Conservation (phyloP, 1,139 yeast genomes). For the Diutina mesorugosa region DNA sequence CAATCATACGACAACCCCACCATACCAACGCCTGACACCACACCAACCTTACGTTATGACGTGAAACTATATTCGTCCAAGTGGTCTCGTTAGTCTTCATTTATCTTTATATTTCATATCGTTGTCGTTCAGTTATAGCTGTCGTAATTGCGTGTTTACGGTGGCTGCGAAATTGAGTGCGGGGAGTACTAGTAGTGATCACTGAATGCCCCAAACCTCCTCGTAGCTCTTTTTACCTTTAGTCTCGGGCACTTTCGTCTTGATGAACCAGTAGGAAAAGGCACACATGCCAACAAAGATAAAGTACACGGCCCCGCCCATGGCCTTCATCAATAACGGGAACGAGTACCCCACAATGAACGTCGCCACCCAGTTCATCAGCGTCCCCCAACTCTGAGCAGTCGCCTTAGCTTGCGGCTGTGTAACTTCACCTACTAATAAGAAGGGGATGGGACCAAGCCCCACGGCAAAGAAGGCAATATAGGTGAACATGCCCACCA, state of each 20-base stretch:
- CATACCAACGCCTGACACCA: too few relatives aligned
- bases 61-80: too few relatives aligned
- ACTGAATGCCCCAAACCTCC: constrained; percentile 39
- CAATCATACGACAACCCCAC: too few relatives aligned
- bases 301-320: constrained; percentile 76
- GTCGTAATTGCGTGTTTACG: background rate
- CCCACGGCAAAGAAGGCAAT: constrained; percentile 85
- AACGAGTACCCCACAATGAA: constrained; percentile 70
- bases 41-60: too few relatives aligned
- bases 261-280: constrained; percentile 34
- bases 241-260: constrained; percentile 59
- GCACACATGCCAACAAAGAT: constrained; percentile 52
- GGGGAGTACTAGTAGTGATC: background rate
- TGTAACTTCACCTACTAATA: constrained; percentile 80
- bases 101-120: too few relatives aligned
- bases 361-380: constrained; percentile 85
- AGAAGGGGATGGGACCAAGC: constrained; percentile 87
- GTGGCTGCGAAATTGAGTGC: background rate
- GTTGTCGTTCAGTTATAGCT: too few relatives aligned
- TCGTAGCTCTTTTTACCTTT: constrained; percentile 49
- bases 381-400: constrained; percentile 89
- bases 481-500: constrained; percentile 56
- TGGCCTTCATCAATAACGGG: constrained; percentile 49
- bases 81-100: too few relatives aligned
- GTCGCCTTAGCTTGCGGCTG: constrained; percentile 67